Evolutionary conservation across 2,329 filamentous ascomycete genomes (phyloP).

Genomic region (Xylariaceae sp.): DNA sequence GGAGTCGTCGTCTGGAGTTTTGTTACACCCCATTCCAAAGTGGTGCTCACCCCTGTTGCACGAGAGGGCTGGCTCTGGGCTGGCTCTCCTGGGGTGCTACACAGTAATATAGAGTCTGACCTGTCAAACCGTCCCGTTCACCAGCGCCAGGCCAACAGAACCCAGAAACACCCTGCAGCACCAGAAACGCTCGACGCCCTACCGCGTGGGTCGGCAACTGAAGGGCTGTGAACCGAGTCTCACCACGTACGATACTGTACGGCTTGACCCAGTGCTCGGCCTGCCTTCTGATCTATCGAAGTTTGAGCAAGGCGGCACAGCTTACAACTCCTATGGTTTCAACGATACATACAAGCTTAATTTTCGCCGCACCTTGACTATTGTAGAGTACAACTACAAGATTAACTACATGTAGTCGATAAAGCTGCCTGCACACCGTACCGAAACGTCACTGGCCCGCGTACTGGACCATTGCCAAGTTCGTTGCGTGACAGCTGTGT

Average conservation of each 20-base stretch:
- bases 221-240: constrained; percentile 7
- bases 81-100: constrained; percentile 5
- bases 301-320: not conserved
- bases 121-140: constrained; percentile 23
- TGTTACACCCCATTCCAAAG: constrained; percentile 25
- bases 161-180: constrained; percentile 18
- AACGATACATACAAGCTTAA: not conserved
- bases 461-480: constrained; percentile 2
- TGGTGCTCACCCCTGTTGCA: constrained; percentile 11
- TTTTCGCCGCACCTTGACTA: not conserved
- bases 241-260: constrained; percentile 1
- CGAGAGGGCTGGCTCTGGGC: constrained; percentile 16
- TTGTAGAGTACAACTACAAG: not conserved
- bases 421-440: constrained; percentile 12
- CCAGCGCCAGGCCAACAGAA: constrained; percentile 12
- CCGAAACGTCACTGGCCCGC: constrained; percentile 17
- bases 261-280: not conserved
- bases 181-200: constrained; percentile 28
- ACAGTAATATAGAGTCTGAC: constrained; percentile 25
- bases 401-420: constrained; percentile 1
- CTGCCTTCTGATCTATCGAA: not conserved
- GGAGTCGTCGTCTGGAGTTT: constrained; percentile 28
- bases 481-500: constrained; percentile 9
- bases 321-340: not conserved
- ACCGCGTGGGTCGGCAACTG: constrained; percentile 25